Evolutionary conservation across 2,329 filamentous ascomycete genomes (phyloP).

Genomic region (Alternaria postmessia): DNA sequence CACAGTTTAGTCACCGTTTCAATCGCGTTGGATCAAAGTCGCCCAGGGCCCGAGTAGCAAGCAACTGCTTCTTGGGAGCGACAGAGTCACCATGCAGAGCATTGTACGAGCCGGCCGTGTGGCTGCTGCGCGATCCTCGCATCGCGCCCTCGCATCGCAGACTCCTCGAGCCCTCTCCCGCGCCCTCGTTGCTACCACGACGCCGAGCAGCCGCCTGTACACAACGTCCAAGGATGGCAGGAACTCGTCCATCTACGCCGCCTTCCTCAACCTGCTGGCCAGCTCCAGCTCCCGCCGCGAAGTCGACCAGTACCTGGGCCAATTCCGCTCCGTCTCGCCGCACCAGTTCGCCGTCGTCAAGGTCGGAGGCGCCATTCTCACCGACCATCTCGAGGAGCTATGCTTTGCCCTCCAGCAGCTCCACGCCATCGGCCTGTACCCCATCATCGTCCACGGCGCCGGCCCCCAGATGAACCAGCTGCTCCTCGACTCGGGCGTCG

Average conservation of each 20-base stretch:
- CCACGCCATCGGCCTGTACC: slow-evolving; percentile 92
- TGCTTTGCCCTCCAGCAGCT: slow-evolving; percentile 89
- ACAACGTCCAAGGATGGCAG: slow-evolving; percentile 43
- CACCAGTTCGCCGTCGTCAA: slow-evolving; percentile 99
- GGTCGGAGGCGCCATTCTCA: slow-evolving; percentile 94
- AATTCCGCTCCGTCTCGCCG: slow-evolving; percentile 95
- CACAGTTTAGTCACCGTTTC: slow-evolving; percentile 16
- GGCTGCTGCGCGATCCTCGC: slow-evolving; percentile 47
- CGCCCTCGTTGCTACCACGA: slow-evolving; percentile 41
- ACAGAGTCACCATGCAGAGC: slow-evolving; percentile 47
- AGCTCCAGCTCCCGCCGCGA: slow-evolving; percentile 97
- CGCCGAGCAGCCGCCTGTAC: slow-evolving; percentile 40
- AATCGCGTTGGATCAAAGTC: slow-evolving; percentile 29
- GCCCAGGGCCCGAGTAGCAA: slow-evolving; percentile 12
- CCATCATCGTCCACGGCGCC: slow-evolving; percentile 93
- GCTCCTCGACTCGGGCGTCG: slow-evolving; percentile 87
- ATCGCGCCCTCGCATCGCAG: slow-evolving; percentile 42
- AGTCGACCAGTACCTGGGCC: slow-evolving; percentile 95
- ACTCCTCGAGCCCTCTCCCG: slow-evolving; percentile 40
- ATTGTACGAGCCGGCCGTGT: slow-evolving; percentile 49
- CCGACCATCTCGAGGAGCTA: slow-evolving; percentile 90
- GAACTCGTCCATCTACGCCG: slow-evolving; percentile 61
- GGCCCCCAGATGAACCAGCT: slow-evolving; percentile 94
- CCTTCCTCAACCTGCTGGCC: slow-evolving; percentile 88
- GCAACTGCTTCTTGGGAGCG: slow-evolving; percentile 32